Base-by-base conservation (phyloP, 2,329 filamentous ascomycete species). In the Microdochium trichocladiopsis region DNA sequence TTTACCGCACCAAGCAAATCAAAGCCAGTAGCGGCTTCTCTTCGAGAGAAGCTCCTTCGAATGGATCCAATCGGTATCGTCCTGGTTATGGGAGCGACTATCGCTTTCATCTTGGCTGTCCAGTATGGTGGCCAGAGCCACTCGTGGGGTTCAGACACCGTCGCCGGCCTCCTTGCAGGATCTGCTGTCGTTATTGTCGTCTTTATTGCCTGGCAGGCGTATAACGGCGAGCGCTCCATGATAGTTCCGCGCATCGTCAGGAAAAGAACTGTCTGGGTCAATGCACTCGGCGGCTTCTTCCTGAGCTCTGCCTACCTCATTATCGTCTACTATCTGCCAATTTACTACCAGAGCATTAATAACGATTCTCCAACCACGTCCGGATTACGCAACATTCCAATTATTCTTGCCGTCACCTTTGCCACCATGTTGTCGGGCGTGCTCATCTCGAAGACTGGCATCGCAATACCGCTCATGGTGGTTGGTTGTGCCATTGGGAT, bases 101-200 rank as follows among this genome's bases (percentile, higher is more conserved):
- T 76, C 49, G 76, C 71, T 52, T 67, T 77, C 16, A 56, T 77
- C 1, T 62, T 78, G 10, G 75, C 75, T 3, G 64, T 78, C 1
- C 72, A 76, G 52, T 77, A 72, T 72, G 71, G 71, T 24, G 71
- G 69, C 6, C 62, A 60, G n/a, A n/a, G n/a, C n/a, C n/a, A n/a
- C n/a, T n/a, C n/a, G n/a, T n/a, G n/a, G n/a, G n/a, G n/a, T n/a
- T n/a, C n/a, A n/a, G n/a, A n/a, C n/a, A n/a, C n/a, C n/a, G n/a
- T n/a, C n/a, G n/a, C n/a, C n/a, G n/a, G n/a, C n/a, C n/a, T n/a
- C n/a, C n/a, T n/a, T n/a, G n/a, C n/a, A n/a, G n/a, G n/a, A n/a
- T n/a, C n/a, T n/a, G n/a, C n/a, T n/a, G n/a, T n/a, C n/a, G n/a
- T n/a, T n/a, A n/a, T n/a, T n/a, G n/a, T n/a, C n/a, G n/a, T n/a